Base-by-base conservation (phyloP, 768 basidiomycete genomes). In the Cystofilobasidium macerans region DNA sequence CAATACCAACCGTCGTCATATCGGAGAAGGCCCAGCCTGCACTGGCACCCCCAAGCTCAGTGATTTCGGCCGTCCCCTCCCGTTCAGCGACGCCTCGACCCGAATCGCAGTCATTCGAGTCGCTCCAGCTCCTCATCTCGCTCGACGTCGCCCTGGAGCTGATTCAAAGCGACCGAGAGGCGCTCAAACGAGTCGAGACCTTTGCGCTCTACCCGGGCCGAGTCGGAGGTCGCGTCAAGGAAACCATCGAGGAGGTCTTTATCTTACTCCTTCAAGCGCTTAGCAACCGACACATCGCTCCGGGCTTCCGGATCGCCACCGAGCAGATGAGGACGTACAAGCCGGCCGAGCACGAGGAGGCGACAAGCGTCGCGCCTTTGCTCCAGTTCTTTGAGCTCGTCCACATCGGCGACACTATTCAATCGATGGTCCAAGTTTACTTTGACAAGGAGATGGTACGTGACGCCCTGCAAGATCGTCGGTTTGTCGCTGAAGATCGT, bases 381-480 rank as follows among this genome's bases (percentile, higher is more conserved):
- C 78, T 97, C 45, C 93, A 98, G 74, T 98, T 98, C 78, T 97
- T 99, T 70, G 94, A 98, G 78, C 80, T 98, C 28, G 94, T 94
- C 0, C 95, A 98, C 77, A 80, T 98, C 20, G 95, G 92, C 0
- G 94, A 99, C 73, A 99, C 89, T 20, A 97, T 98, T 51, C 90
- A 94, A 76, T 89, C 86, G 22, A 97, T 98, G 85, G 84, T 95
- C 8, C 92, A 99, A 71, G 95, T 97, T 1, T 99, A 93, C 75
- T 99, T 94, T 73, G 95, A 98, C 73, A 93, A 93, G 72, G 94
- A 95, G 71, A 78, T 98, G 77, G 89, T 88, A 68, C 30, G 85
- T 74, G 0, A 14, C 35, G 16, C 6, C 13, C 3, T 59, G 18
- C 22, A 13, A 14, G 18, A 32, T 24, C 45, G 35, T 32, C 61